These are phyloP conservation scores for Apiotrichum brassicae DNA, from an alignment of 1,284 basidiomycete species.

Conservation along the genomic window DNA sequence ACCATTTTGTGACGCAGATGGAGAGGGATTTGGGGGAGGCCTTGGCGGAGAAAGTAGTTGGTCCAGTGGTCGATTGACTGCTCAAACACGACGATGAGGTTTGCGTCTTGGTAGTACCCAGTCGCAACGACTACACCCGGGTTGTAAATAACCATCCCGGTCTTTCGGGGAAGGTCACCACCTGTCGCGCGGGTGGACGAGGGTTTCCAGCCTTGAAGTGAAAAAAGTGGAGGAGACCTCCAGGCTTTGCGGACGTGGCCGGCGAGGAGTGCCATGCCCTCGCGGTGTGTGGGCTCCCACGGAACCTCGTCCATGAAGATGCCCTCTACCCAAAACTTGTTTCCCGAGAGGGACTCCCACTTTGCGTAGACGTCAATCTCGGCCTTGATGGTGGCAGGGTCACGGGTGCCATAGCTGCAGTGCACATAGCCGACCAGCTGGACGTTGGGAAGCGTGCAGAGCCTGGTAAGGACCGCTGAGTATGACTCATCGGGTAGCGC, in stretches of 20 bases:
- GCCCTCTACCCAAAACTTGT: constrained; percentile 4
- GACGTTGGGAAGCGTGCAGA: constrained; percentile 8
- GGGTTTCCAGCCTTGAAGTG: not conserved
- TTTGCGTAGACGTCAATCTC: constrained; percentile 8
- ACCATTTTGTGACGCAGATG: constrained; percentile 1
- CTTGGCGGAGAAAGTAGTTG: constrained; percentile 2
- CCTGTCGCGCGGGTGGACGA: not conserved
- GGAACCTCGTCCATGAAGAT: constrained; percentile 16
- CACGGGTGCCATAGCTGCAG: constrained; percentile 6
- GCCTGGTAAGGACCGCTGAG: not conserved
- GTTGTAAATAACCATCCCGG: constrained; percentile 6
- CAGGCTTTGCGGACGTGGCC: constrained; percentile 1
- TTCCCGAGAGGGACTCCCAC: not conserved
- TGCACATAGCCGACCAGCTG: constrained; percentile 10
- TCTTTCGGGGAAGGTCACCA: not conserved
- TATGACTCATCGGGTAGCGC: constrained; percentile 5
- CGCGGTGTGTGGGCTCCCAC: not conserved
- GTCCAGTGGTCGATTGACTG: constrained; percentile 2
- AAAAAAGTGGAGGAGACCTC: too few species aligned
- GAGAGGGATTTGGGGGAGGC: constrained; percentile 1
- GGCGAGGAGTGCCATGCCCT: constrained; percentile 1
- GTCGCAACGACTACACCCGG: constrained; percentile 5
- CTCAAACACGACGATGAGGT: constrained; percentile 8
- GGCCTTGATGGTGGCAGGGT: not conserved
- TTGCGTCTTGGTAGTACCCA: constrained; percentile 4